These are phyloP conservation scores for Haplographium delicatum DNA, from an alignment of 495 filamentous ascomycete species.

Conservation along the genomic window DNA sequence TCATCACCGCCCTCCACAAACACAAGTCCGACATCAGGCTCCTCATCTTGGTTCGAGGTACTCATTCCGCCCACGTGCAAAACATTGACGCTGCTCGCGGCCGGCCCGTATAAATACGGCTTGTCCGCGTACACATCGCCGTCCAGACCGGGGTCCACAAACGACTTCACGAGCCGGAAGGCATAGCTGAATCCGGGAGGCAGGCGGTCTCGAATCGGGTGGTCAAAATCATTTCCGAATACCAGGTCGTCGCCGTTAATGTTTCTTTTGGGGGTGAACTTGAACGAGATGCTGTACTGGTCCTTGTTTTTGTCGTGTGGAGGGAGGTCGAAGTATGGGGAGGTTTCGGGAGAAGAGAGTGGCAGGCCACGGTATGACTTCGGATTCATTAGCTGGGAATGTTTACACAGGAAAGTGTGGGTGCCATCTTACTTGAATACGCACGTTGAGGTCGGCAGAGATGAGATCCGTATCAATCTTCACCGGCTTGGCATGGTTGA, in stretches of 20 bases:
- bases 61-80: constrained; percentile 52
- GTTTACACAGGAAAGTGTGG: neutral
- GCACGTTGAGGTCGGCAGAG: constrained; percentile 59
- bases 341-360: constrained; percentile 48
- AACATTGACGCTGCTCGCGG: constrained; percentile 66
- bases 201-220: constrained; percentile 77
- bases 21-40: constrained; percentile 39
- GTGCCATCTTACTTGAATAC: constrained; percentile 51
- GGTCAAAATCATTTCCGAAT: constrained; percentile 91
- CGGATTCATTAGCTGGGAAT: constrained; percentile 4
- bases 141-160: constrained; percentile 80
- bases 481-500: constrained; percentile 58
- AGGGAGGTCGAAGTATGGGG: constrained; percentile 67
- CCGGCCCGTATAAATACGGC: constrained; percentile 79
- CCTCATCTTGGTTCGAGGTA: constrained; percentile 32
- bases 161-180: constrained; percentile 77
- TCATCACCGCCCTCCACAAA: constrained; percentile 68
- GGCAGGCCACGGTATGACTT: constrained; percentile 51
- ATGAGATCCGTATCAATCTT: constrained; percentile 56
- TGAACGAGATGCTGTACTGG: constrained; percentile 75
- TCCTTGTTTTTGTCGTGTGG: constrained; percentile 58
- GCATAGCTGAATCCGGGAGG: constrained; percentile 80
- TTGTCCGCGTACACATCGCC: constrained; percentile 81
- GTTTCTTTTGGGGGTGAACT: constrained; percentile 58
- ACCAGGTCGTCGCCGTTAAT: constrained; percentile 70